A percentile compares a stretch with the other conserved stretches of the same genome.
Conservation (phyloP, 2,329 filamentous ascomycete genomes). For the Phyllosticta citribraziliensis region DNA sequence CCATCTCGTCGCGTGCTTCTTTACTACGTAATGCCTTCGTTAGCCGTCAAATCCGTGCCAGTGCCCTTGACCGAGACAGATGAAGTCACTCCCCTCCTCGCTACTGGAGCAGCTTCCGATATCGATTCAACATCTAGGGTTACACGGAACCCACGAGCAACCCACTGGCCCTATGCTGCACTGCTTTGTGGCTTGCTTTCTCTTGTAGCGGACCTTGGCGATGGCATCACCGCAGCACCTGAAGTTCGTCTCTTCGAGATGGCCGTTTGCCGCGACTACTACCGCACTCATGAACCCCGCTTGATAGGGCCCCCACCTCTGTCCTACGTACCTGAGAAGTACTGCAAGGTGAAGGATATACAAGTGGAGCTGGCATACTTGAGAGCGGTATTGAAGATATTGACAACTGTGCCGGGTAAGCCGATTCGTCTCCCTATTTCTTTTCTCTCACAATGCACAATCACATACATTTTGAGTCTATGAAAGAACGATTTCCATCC, state of each 20-base stretch:
- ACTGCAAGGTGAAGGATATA: conserved; percentile 4
- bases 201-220: neutral
- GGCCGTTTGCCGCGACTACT: conserved; percentile 6
- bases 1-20: neutral
- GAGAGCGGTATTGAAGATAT: neutral
- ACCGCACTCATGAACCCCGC: neutral
- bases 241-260: conserved; percentile 8
- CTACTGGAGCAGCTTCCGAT: neutral
- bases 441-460: neutral
- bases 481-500: neutral
- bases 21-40: neutral
- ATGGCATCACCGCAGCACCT: conserved; percentile 2
- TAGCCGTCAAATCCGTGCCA: neutral
- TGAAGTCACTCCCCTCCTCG: neutral
- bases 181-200: neutral
- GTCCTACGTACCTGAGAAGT: conserved; percentile 1
- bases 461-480: neutral
- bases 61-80: neutral
- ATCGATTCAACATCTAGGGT: neutral
- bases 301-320: conserved; percentile 3
- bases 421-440: neutral
- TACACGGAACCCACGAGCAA: neutral
- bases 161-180: neutral
- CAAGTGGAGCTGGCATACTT: conserved; percentile 7
- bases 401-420: neutral